phyloP scores from a whole-genome alignment of 2,329 filamentous ascomycete species.

The Talaromyces sp. region DNA sequence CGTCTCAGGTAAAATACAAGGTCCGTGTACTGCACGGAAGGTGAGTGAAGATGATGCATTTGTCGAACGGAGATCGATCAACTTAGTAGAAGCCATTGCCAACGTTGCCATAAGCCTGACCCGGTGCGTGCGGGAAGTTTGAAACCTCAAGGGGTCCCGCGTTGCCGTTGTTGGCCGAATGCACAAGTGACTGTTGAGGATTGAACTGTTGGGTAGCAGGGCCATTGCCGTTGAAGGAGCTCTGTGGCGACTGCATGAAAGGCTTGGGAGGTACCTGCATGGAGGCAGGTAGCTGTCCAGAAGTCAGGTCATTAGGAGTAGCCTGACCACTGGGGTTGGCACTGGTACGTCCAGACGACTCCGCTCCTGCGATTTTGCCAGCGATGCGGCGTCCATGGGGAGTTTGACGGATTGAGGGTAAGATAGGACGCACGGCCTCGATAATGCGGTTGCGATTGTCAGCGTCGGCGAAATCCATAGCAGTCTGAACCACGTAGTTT shows the following conservation, averaged over 20 bases:
- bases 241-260: constrained; percentile 32
- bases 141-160: constrained; percentile 36
- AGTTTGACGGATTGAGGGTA: constrained; percentile 82
- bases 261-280: constrained; percentile 31
- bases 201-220: constrained; percentile 29
- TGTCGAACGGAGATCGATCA: background rate
- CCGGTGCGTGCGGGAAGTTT: constrained; percentile 31
- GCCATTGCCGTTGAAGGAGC: constrained; percentile 26
- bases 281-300: constrained; percentile 36
- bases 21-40: constrained; percentile 24
- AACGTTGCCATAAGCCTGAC: constrained; percentile 27
- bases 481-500: constrained; percentile 98
- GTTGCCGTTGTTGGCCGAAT: constrained; percentile 21
- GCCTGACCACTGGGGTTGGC: constrained; percentile 40
- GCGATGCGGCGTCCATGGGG: constrained; percentile 93
- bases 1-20: constrained; percentile 41
- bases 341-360: constrained; percentile 44
- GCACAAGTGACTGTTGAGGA: constrained; percentile 15
- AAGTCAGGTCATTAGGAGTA: constrained; percentile 42
- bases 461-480: constrained; percentile 77
- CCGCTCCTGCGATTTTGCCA: constrained; percentile 71
- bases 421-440: constrained; percentile 78
- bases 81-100: constrained; percentile 35
- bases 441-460: constrained; percentile 73
- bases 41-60: constrained; percentile 11